Evolutionary conservation across 805 yeast genomes (phyloP).

Genomic region (Pichia gijzeniarum): DNA sequence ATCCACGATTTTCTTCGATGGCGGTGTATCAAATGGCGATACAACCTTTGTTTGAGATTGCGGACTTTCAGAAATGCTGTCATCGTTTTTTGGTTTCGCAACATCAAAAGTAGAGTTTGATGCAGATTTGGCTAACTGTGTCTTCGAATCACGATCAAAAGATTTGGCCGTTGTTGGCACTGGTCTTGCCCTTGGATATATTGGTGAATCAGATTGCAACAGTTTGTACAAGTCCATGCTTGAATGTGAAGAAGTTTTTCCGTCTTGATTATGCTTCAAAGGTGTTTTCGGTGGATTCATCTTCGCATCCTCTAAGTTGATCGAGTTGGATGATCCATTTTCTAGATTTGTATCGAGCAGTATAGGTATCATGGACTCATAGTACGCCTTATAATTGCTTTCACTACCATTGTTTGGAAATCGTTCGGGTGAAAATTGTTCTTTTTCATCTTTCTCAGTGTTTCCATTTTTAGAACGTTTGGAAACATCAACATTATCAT

Average conservation of each 20-base stretch:
- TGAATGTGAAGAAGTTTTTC: conserved; percentile 4
- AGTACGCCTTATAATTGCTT: conserved; percentile 18
- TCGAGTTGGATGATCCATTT: not conserved
- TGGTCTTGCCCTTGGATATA: conserved; percentile 25
- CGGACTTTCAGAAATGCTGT: not conserved
- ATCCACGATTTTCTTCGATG: conserved; percentile 3
- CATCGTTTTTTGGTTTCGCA: not conserved
- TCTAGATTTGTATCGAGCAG: conserved; percentile 17
- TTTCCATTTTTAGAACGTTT: not conserved
- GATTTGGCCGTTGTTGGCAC: conserved; percentile 23
- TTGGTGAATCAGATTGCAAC: conserved; percentile 28
- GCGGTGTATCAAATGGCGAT: conserved; percentile 17
- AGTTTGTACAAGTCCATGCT: conserved; percentile 13
- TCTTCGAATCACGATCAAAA: conserved; percentile 8
- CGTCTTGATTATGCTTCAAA: not conserved
- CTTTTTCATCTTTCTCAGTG: not conserved
- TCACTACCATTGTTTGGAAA: conserved; percentile 8
- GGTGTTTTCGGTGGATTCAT: conserved; percentile 4
- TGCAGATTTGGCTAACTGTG: not conserved
- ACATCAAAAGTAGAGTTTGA: not conserved
- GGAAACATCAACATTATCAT: not conserved
- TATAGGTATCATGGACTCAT: conserved; percentile 30
- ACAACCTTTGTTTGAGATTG: not conserved
- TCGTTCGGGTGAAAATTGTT: not conserved
- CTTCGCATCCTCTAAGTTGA: not conserved